Conservation (phyloP, 164 flowering plant genomes). For the Magnolia changhungtana region DNA sequence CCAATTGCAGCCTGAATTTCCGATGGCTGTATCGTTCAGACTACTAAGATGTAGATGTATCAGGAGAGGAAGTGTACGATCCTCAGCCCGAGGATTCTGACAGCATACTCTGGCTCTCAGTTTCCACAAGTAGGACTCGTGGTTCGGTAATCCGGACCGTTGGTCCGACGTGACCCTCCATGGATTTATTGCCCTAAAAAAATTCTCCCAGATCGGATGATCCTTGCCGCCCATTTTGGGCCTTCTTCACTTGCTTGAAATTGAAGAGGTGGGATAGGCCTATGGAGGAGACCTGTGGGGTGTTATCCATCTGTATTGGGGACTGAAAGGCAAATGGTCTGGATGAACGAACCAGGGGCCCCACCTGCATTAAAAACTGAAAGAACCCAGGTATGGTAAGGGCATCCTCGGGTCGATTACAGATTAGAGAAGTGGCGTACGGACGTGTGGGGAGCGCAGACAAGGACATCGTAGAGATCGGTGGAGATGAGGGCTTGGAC, state of each 20-base stretch:
- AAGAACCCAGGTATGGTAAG: neutral
- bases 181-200: too few relatives aligned
- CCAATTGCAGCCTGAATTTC: too few relatives aligned
- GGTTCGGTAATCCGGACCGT: neutral
- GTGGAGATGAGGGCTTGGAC: slow-evolving; percentile 64
- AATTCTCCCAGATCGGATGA: too few relatives aligned
- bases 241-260: neutral
- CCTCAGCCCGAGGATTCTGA: neutral
- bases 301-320: too few relatives aligned
- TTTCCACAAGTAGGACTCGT: neutral
- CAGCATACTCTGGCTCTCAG: neutral
- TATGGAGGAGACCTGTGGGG: too few relatives aligned
- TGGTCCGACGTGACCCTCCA: neutral
- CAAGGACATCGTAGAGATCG: slow-evolving; percentile 48
- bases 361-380: too few relatives aligned
- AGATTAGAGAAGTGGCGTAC: slow-evolving; percentile 35
- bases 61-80: neutral
- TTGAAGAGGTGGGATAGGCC: neutral
- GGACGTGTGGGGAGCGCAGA: slow-evolving; percentile 73
- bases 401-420: neutral
- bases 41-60: too few relatives aligned
- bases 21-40: too few relatives aligned
- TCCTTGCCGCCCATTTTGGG: neutral
- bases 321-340: too few relatives aligned
- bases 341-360: too few relatives aligned